phyloP scores from a whole-genome alignment of 1,284 basidiomycete species.

The Cerrena zonata region DNA sequence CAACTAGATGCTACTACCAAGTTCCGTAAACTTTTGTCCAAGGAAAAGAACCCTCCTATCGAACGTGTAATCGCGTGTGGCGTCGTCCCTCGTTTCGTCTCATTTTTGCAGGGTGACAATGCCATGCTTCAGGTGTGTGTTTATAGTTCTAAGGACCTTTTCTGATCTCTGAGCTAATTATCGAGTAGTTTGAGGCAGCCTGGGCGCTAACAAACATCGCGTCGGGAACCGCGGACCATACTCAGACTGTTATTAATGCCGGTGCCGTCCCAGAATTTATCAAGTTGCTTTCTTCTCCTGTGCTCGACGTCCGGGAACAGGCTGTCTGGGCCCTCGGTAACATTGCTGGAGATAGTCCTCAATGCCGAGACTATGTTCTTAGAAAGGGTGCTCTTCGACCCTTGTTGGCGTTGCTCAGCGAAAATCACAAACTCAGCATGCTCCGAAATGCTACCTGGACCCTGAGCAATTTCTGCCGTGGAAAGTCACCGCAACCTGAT shows the following conservation, averaged over 20 bases:
- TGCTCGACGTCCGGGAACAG: conserved; percentile 91
- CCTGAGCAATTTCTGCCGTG: conserved; percentile 94
- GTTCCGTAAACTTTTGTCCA: conserved; percentile 96
- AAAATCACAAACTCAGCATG: conserved; percentile 95
- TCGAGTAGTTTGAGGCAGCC: conserved; percentile 89
- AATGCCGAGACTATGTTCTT: conserved; percentile 86
- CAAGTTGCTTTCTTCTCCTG: conserved; percentile 80
- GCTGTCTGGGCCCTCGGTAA: conserved; percentile 96
- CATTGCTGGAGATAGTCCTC: conserved; percentile 92
- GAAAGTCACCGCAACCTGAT: conserved; percentile 92
- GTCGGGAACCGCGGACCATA: conserved; percentile 97
- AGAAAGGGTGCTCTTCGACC: conserved; percentile 73
- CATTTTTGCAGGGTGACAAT: conserved; percentile 84
- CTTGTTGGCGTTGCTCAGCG: conserved; percentile 66
- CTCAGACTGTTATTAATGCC: conserved; percentile 93
- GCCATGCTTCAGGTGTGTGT: conserved; percentile 87
- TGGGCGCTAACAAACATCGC: conserved; percentile 99
- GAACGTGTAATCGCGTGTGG: conserved; percentile 97
- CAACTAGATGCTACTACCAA: conserved; percentile 94
- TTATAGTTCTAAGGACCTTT: background rate
- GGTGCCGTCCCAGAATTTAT: conserved; percentile 98
- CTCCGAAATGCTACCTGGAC: conserved; percentile 97
- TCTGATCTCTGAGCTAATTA: background rate
- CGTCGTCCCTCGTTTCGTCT: conserved; percentile 95
- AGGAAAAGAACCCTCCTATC: conserved; percentile 99